phyloP scores from a whole-genome alignment of 768 basidiomycete genomes.

The Pleurotus pulmonarius region DNA sequence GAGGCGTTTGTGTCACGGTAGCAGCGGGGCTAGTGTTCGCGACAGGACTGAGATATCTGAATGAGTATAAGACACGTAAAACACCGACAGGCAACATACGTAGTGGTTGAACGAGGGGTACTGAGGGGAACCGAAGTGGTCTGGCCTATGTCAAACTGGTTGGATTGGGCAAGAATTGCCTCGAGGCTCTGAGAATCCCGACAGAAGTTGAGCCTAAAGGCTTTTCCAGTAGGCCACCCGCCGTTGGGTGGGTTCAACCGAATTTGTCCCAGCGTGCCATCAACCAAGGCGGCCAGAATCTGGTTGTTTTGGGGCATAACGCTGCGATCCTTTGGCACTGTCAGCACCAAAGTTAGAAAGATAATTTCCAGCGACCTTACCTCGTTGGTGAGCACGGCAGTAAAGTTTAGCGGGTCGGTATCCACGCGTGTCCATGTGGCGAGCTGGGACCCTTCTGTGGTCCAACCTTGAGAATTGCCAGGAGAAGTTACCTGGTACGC shows the following conservation, averaged over 20 bases:
- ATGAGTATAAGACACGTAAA: neutral
- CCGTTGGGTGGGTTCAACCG: slow-evolving; percentile 51
- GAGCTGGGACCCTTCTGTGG: slow-evolving; percentile 44
- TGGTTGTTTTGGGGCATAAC: slow-evolving; percentile 34
- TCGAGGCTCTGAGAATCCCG: slow-evolving; percentile 38
- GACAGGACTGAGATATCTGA: neutral
- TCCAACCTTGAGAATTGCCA: slow-evolving; percentile 48
- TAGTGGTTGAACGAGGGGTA: slow-evolving; percentile 18
- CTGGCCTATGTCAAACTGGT: slow-evolving; percentile 45
- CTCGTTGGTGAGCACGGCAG: slow-evolving; percentile 62
- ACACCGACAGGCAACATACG: neutral
- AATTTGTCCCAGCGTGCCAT: slow-evolving; percentile 37
- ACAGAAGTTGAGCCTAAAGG: slow-evolving; percentile 74
- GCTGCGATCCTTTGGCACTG: slow-evolving; percentile 11
- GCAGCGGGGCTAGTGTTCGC: neutral
- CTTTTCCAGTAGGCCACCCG: slow-evolving; percentile 61
- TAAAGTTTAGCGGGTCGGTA: slow-evolving; percentile 69
- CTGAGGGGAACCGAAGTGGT: slow-evolving; percentile 12
- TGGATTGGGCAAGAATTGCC: slow-evolving; percentile 70
- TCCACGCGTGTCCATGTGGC: slow-evolving; percentile 62
- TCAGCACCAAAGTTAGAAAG: neutral
- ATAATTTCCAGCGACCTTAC: slow-evolving; percentile 27
- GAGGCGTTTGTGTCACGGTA: neutral
- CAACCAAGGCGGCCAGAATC: slow-evolving; percentile 52
- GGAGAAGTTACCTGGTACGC: slow-evolving; percentile 66